phyloP scores from a whole-genome alignment of 371 early-diverging fungal genomes.

The Chytridium lagenaria region DNA sequence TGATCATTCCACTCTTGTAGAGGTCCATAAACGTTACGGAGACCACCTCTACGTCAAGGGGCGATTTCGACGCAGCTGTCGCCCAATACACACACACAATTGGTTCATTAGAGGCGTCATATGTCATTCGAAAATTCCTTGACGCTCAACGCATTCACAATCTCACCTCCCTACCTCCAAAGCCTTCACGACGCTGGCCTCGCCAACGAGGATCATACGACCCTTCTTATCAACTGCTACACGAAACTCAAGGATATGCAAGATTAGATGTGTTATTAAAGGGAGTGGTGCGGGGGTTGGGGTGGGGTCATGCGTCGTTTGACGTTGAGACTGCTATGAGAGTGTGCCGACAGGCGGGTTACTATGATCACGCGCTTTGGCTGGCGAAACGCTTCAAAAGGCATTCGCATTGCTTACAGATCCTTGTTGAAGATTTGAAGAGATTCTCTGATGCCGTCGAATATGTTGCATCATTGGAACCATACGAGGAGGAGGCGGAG shows the following conservation, averaged over 20 bases:
- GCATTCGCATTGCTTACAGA: slow-evolving; percentile 81
- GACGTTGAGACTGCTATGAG: slow-evolving; percentile 93
- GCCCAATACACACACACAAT: slow-evolving; percentile 89
- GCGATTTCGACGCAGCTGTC: slow-evolving; percentile 91
- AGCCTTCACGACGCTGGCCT: slow-evolving; percentile 75
- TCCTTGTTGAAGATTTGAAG: slow-evolving; percentile 85
- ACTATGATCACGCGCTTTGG: slow-evolving; percentile 84
- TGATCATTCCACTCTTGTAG: slow-evolving; percentile 58
- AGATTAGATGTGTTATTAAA: slow-evolving; percentile 84
- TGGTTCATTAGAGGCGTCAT: slow-evolving; percentile 92
- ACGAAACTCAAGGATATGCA: slow-evolving; percentile 88
- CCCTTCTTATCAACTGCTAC: slow-evolving; percentile 94
- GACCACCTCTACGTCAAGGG: slow-evolving; percentile 89
- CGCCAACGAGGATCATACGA: slow-evolving; percentile 93
- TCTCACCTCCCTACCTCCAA: slow-evolving; percentile 86
- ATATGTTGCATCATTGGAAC: slow-evolving; percentile 68
- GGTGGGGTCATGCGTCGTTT: slow-evolving; percentile 57
- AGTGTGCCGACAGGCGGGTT: slow-evolving; percentile 91
- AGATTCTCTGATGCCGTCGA: slow-evolving; percentile 75
- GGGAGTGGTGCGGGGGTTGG: slow-evolving; percentile 5
- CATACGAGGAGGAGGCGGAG: slow-evolving; percentile 65
- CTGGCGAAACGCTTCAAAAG: slow-evolving; percentile 82
- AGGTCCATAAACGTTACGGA: slow-evolving; percentile 91
- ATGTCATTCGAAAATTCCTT: slow-evolving; percentile 93
- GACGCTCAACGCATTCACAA: slow-evolving; percentile 92